phyloP scores from a whole-genome alignment of 345 rosid species.

The Camelina laxa region DNA sequence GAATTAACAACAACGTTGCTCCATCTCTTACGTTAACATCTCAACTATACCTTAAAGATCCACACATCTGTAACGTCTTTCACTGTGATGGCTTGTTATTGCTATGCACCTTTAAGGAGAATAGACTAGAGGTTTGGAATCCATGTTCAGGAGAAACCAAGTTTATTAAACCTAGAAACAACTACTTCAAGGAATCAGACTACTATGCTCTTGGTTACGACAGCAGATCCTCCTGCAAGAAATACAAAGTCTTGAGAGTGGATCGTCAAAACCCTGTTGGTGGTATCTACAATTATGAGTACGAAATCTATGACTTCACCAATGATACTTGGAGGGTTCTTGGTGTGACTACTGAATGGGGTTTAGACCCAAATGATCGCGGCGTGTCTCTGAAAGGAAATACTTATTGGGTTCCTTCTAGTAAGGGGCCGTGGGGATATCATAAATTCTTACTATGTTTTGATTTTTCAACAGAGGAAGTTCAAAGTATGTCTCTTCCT shows the following conservation, averaged over 20 bases:
- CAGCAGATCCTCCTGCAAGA: background rate
- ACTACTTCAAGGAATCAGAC: background rate
- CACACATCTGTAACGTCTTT: background rate
- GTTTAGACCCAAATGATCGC: background rate
- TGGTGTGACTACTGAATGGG: background rate
- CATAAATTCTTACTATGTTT: background rate
- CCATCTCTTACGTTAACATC: no score
- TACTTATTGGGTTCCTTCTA: background rate
- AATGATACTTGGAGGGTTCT: constrained; percentile 3
- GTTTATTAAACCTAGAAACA: constrained; percentile 3
- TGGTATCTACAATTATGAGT: background rate
- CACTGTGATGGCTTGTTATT: background rate
- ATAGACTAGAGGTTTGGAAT: background rate
- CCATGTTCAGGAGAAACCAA: constrained; percentile 16
- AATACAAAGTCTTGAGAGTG: background rate
- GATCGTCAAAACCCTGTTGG: background rate
- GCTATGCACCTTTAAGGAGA: background rate
- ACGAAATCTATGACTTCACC: constrained; percentile 1
- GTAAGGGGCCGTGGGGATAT: background rate
- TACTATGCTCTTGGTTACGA: background rate
- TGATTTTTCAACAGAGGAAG: background rate
- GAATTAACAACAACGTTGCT: background rate
- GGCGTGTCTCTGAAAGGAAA: background rate
- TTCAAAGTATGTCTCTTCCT: constrained; percentile 1
- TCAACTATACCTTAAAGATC: background rate